Base-by-base conservation (phyloP, 129 eudicot genomes). In the Arctium lappa region DNA sequence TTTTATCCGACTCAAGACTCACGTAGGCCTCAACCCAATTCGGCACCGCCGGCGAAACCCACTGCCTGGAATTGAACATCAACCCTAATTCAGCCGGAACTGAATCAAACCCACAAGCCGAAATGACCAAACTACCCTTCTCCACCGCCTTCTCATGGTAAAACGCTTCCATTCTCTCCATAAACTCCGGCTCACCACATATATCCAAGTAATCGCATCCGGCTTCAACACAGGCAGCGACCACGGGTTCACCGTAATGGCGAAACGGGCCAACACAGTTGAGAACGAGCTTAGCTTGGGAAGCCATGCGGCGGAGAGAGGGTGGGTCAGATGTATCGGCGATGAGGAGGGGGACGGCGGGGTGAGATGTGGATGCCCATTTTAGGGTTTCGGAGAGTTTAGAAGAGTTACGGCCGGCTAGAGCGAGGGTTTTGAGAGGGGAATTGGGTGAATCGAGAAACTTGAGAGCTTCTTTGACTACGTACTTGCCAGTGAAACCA, bases 401-500 rank as follows among this genome's bases (percentile, higher is more conserved):
- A 0, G 73, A 39, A 1, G 88, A 77, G 86, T 75, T 86, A 2
- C 94, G 90, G 32, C 97, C 94, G 30, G 97, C 97, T 71, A 92
- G 39, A 37, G 97, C 97, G 5, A 92, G 63, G 39, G 89, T 16
- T 48, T 86, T 89, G 85, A 92, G 87, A 5, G 97, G 93, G 16
- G 92, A 87, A n/a, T 83, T 60, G 0, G 91, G 93, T 65, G 87
- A 16, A 77, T 88, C 81, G 78, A 95, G 86, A 88, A 89, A 91
- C 53, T 93, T 93, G 65, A 95, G 98, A 83, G 97, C 95, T 93
- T 95, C 97, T 50, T 86, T 84, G 75, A 95, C 79, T 3, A 95
- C 98, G 85, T 93, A 86, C 76, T 93, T 95, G 6, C 98, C 99
- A 5, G 99, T 95, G 89, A 91, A 93, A 39, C 99, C 98, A 15